Percentiles rank a stretch among this genome's conserved stretches.
Evolutionary conservation across 305 asterid genomes (phyloP).

Genomic region (Lippia alba): DNA sequence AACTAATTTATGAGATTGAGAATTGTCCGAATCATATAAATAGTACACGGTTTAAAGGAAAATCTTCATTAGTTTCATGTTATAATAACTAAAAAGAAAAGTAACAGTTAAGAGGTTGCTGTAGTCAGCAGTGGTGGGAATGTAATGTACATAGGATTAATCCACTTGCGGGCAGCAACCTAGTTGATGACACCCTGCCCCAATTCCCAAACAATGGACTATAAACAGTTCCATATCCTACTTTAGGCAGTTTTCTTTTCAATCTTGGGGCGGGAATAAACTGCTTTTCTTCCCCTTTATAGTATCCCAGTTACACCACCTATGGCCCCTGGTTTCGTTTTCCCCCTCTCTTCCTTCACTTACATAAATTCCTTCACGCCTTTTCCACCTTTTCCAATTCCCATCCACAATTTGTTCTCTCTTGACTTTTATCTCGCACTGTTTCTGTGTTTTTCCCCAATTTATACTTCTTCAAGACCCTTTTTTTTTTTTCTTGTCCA

Average conservation of each 20-base stretch:
- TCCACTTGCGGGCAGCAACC: background rate
- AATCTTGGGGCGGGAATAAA: slow-evolving; percentile 59
- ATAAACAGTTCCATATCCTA: background rate
- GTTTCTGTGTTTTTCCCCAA: background rate
- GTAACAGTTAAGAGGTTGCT: background rate
- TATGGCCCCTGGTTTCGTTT: slow-evolving; percentile 61
- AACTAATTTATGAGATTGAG: no score
- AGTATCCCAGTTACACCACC: background rate
- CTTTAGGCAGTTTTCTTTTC: slow-evolving; percentile 34
- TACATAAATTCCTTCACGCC: background rate
- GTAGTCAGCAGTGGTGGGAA: slow-evolving; percentile 6
- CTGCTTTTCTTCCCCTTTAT: slow-evolving; percentile 38
- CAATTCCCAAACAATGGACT: slow-evolving; percentile 44
- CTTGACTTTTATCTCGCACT: slow-evolving; percentile 25
- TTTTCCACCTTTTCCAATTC: slow-evolving; percentile 24
- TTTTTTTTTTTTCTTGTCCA: background rate
- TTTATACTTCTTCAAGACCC: no score
- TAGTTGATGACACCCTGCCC: slow-evolving; percentile 30
- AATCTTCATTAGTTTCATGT: no score
- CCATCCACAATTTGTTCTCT: slow-evolving; percentile 28
- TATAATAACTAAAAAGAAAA: background rate
- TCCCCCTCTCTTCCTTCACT: slow-evolving; percentile 9
- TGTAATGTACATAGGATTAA: slow-evolving; percentile 1
- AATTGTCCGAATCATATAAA: no score
- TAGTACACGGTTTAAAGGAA: no score